phyloP scores from a whole-genome alignment of 176 grass and related monocot genomes.

The Rhynchospora tenuis region DNA sequence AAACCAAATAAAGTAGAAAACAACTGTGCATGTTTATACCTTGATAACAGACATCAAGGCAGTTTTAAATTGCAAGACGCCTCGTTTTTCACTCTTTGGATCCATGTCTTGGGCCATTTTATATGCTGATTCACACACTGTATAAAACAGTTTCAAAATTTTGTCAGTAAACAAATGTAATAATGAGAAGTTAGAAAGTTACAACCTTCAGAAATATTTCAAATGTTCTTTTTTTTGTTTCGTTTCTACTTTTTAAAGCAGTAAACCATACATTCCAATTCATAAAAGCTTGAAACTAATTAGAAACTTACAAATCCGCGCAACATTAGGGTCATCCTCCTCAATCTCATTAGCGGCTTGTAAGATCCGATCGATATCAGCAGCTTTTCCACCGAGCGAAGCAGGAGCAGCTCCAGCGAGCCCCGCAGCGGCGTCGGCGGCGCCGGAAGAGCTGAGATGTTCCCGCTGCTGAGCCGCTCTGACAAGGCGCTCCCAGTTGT shows the following conservation, averaged over 20 bases:
- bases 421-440: neutral
- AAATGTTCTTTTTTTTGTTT: no score
- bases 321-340: constrained; percentile 77
- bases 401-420: constrained; percentile 27
- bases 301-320: constrained; percentile 50
- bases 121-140: constrained; percentile 85
- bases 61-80: constrained; percentile 88
- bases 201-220: neutral
- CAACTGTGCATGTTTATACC: constrained; percentile 32
- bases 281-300: neutral
- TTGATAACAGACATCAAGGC: constrained; percentile 78
- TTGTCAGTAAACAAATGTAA: neutral
- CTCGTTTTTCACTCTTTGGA: constrained; percentile 63
- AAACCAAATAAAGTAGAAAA: neutral
- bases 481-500: constrained; percentile 92
- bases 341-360: constrained; percentile 82
- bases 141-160: neutral
- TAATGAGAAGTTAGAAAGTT: neutral
- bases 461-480: constrained; percentile 53
- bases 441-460: constrained; percentile 25
- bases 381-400: constrained; percentile 45
- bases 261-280: neutral
- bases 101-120: constrained; percentile 82
- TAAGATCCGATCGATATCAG: constrained; percentile 87
- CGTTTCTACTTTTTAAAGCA: no score